Base-by-base conservation (phyloP, 208 protist genomes). In the Borovskyia barvae region DNA sequence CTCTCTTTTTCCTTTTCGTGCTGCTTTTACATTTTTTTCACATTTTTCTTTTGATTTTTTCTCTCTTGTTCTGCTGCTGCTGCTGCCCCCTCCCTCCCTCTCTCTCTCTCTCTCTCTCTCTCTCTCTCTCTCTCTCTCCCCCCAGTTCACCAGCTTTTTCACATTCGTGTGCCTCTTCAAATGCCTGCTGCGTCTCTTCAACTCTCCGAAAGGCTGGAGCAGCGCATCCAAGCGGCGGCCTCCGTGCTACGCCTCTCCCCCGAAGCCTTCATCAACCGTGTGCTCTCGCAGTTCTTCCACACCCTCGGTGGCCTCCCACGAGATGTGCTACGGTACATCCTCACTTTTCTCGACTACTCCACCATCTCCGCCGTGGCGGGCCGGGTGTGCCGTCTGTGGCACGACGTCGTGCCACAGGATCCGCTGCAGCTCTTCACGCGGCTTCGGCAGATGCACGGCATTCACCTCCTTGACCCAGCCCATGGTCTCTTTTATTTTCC, bases 331-430 rank as follows among this genome's bases (percentile, higher is more conserved):
- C 41, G 68, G 14, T 62, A 66, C 59, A 73, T 79, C 14, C 22
- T 83, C 24, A 37, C 53, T 12, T 83, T 72, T 37, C 63, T 83
- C 14, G 76, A 83, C 67, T 83, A 83, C 76, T 60, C 71, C 29
- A 72, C 72, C 36, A 55, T 76, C 12, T 72, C 63, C 20, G 51
- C 61, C n/a, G 41, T 71, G 0, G 42, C 67, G 6, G 36, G 39
- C 6, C 54, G 46, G 25, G 65, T 74, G 42, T 79, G 71, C 48
- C 56, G 63, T 32, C 35, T 49, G 15, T 83, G 76, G 76, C 50
- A 58, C 5, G 66, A 63, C 29, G 48, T 46, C 39, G 65, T 78
- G 30, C 19, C 57, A 24, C 33, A 68, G 57, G 64, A 66, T 9
- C 67, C 71, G 11, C 58, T 51, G 25, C 43, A 72, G 20, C 60